Conservation (phyloP, 148 eudicot genomes). For the Camellia sinensis region DNA sequence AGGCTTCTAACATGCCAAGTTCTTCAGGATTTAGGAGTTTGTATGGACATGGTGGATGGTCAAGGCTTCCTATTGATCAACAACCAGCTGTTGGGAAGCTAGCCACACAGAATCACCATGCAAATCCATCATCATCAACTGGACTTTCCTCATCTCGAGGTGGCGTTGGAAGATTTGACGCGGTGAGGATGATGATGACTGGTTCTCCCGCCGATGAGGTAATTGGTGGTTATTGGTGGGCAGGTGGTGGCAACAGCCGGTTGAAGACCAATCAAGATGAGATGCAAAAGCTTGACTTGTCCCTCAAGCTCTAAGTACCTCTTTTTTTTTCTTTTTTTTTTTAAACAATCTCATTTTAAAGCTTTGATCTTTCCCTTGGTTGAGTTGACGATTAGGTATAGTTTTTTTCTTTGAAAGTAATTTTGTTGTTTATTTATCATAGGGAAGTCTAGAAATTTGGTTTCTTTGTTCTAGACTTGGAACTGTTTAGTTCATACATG, state of each 20-base stretch:
- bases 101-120: slow-evolving; percentile 18
- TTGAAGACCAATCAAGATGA: slow-evolving; percentile 40
- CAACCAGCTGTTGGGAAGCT: slow-evolving; percentile 70
- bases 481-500: neutral
- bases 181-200: slow-evolving; percentile 31
- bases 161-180: slow-evolving; percentile 37
- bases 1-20: slow-evolving; percentile 37
- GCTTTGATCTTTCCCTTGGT: too few species aligned
- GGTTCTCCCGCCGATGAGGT: neutral
- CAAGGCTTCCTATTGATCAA: slow-evolving; percentile 54
- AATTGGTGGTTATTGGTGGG: slow-evolving; percentile 36
- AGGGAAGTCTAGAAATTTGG: neutral
- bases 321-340: slow-evolving; percentile 1
- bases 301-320: slow-evolving; percentile 55
- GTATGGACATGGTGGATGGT: slow-evolving; percentile 62
- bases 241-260: slow-evolving; percentile 13
- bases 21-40: slow-evolving; percentile 33
- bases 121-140: neutral
- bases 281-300: slow-evolving; percentile 46
- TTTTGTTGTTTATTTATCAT: neutral
- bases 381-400: too few species aligned
- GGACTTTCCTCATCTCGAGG: slow-evolving; percentile 29
- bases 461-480: neutral
- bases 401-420: neutral
- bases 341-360: too few species aligned